These are phyloP conservation scores for Penicillium sp. DNA, from an alignment of 2,329 filamentous ascomycete genomes.

Conservation along the genomic window DNA sequence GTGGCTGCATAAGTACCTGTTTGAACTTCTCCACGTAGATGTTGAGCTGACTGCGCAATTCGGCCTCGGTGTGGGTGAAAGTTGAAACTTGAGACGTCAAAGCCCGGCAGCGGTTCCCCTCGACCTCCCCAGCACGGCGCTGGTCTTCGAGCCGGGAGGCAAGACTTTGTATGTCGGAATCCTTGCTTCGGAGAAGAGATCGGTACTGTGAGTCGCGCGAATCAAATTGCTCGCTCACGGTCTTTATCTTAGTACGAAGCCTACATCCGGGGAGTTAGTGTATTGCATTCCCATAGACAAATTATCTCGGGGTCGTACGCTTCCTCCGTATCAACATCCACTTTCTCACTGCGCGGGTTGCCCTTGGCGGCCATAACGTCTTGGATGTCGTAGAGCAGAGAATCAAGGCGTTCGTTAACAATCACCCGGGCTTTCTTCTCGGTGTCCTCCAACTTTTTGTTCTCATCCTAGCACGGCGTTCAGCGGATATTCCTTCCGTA, in stretches of 20 bases:
- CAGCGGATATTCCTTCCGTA: conserved; percentile 4
- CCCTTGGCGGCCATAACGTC: conserved; percentile 86
- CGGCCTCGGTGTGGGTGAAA: conserved; percentile 93
- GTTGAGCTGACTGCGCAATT: conserved; percentile 91
- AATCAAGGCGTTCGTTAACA: conserved; percentile 81
- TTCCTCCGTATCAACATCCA: conserved; percentile 87
- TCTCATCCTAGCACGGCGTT: conserved; percentile 68
- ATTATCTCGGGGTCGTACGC: conserved; percentile 60
- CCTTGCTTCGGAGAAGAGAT: conserved; percentile 87
- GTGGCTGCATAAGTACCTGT: conserved; percentile 68
- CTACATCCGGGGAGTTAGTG: conserved; percentile 34
- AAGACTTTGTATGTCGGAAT: conserved; percentile 91
- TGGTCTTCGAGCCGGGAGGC: conserved; percentile 86
- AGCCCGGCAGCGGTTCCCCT: conserved; percentile 76
- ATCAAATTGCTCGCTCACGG: conserved; percentile 95
- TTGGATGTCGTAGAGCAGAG: conserved; percentile 79
- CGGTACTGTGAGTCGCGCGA: conserved; percentile 93
- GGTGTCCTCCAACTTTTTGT: conserved; percentile 83
- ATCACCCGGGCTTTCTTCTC: conserved; percentile 80
- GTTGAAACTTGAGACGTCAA: conserved; percentile 90
- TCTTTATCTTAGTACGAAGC: conserved; percentile 76
- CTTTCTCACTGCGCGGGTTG: conserved; percentile 74
- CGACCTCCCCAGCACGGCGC: conserved; percentile 81
- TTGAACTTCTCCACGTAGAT: conserved; percentile 99
- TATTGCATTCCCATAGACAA: background rate